Evolutionary conservation across 148 eudicot genomes (phyloP).

Genomic region (Fagopyrum homotropicum): DNA sequence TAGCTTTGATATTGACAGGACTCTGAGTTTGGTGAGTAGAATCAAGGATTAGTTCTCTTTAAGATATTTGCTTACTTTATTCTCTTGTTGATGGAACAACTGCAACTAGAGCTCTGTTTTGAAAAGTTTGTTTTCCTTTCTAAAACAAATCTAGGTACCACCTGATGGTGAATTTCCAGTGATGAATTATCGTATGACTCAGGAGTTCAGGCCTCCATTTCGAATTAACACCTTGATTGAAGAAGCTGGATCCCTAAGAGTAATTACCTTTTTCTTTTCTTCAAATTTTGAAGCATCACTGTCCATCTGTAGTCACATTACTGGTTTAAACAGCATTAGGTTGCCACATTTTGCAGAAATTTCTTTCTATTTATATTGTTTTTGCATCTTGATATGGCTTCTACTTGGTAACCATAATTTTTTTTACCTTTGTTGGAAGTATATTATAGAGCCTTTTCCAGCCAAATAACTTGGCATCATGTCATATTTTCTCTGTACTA

Average conservation of each 20-base stretch:
- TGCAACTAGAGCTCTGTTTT: background rate
- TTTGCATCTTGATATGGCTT: background rate
- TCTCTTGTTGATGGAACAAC: background rate
- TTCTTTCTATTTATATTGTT: background rate
- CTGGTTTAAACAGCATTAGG: constrained; percentile 4
- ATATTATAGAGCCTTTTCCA: background rate
- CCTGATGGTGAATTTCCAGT: constrained; percentile 97
- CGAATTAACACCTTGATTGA: constrained; percentile 74
- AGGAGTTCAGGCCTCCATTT: constrained; percentile 93
- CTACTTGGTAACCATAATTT: constrained; percentile 4
- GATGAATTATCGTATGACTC: constrained; percentile 98
- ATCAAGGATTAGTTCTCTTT: background rate
- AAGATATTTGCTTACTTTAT: background rate
- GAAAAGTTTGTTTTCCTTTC: background rate
- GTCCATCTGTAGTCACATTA: background rate
- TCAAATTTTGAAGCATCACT: background rate
- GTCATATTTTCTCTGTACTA: constrained; percentile 3
- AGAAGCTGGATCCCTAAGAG: constrained; percentile 92
- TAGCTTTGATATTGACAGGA: constrained; percentile 80
- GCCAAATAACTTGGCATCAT: background rate
- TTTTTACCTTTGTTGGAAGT: background rate
- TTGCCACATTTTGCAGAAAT: background rate
- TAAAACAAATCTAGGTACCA: constrained; percentile 50
- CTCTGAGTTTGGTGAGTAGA: constrained; percentile 68
- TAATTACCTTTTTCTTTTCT: constrained; percentile 15